Base-by-base conservation (phyloP, 208 protist genomes). In the Leishmania mexicana region DNA sequence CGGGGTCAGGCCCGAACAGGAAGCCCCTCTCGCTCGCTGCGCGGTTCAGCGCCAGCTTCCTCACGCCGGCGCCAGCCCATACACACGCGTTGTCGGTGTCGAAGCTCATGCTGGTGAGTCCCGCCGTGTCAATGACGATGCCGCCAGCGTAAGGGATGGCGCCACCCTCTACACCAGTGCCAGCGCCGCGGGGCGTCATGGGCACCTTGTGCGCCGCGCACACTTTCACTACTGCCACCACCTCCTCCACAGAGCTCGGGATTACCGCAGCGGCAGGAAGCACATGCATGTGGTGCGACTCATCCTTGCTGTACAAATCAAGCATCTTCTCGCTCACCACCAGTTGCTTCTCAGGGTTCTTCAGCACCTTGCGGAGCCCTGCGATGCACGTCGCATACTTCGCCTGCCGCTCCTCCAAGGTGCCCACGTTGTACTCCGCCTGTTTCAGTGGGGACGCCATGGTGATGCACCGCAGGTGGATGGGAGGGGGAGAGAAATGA, bases 51-150 rank as follows among this genome's bases (percentile, higher is more conserved):
- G 83, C 82, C 28, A 90, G 77, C 84, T 94, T 94, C 84, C 85
- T 88, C 85, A 91, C 88, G 31, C 91, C 91, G 7, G 87, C 91
- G 24, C 91, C 91, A 21, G 89, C 91, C 91, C 89, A 94, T 67
- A 92, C 88, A 81, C 86, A 93, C 53, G 84, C 57, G 71, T 94
- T 94, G 31, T 85, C 76, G 58, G 81, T 77, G 72, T 94, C 87
- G 75, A 93, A 88, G 54, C 83, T 81, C 57, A 93, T 88, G 8
- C 57, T 42, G 35, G 68, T 81, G 24, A 94, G 67, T 28, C 81
- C 76, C 17, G 42, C 40, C 6, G 89, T 92, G 73, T 93, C 91
- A 42, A 95, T 91, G 21, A 95, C 89, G 58, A 92, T 67, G 47
- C 89, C 91, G 54, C 89, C 91, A 7, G 83, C 85, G 79, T 89